Evolutionary conservation across 108 stramenopile genomes (phyloP), one percentile per base, ranked within the genome.

Genomic region (Conticribra weissflogii): DNA sequence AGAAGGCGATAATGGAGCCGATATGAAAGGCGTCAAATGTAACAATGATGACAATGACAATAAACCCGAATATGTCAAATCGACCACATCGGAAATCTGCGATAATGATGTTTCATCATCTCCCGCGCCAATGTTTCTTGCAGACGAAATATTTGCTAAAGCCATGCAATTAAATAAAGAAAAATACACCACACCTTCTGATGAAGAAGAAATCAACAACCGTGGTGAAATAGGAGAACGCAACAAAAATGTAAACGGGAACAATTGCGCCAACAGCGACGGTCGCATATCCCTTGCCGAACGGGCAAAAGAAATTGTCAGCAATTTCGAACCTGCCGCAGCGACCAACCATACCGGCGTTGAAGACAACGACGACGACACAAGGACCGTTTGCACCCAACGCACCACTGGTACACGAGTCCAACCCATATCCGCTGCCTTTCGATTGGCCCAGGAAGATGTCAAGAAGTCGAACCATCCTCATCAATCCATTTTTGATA

Each of bases 401-500:
- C 67, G 68, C 1, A 77, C 68, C 22, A 64, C 47, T 22, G 63
- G 30, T 3, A 68, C 75, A 9, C 25, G 63, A 53, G 66, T 76
- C 17, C 60, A 53, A 21, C 59, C 71, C 2, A 27, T 55, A 15
- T 59, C 63, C 16, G 36, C 68, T 21, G 68, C 61, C 12, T 73
- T 54, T 54, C 63, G 64, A 54, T 61, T 65, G 3, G 46, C 31
- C 1, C 45, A 36, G 17, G 59, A 62, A 22, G 33, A 31, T 22
- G 47, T 62, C 17, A 46, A 67, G 48, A 59, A 53, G 48, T 23
- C 9, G 52, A 46, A 36, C 9, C 73, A 62, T 53, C 67, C 66
- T 3, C 76, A 79, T 70, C 63, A 75, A 57, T 65, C 78, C 29
- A 54, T 83, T 30, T 83, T 79, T 65, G 72, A 83, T 25, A 83